Evolutionary conservation across 2,329 filamentous ascomycete species (phyloP), one percentile per base, ranked within the genome.

Genomic region (Exophiala bonariae): DNA sequence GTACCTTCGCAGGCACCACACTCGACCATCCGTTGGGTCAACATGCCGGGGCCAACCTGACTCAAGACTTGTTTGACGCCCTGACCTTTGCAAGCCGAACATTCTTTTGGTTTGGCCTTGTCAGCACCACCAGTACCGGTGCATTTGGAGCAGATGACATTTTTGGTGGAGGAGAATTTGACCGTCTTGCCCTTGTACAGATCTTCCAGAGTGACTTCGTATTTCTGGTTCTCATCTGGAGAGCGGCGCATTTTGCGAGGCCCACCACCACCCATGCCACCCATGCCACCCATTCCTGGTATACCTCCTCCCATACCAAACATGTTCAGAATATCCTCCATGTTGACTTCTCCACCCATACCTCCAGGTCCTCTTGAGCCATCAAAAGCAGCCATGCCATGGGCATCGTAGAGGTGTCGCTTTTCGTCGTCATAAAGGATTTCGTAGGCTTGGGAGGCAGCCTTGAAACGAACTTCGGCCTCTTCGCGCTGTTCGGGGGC

Each of bases 181-280:
- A 95, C 93, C 1, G 93, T 96, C 78, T 97, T 96, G 62, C 93
- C 93, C 73, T 95, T 96, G 79, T 97, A 99, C 23, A 99, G 78
- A 69, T 99, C 93, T 67, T 97, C 93, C 50, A 99, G 73, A 2
- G 83, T 87, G 48, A 97, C 88, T 66, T 90, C 85, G 71, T 99
- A 97, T 60, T 89, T 82, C 62, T 95, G 89, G 66, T 95, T 86
- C 68, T 96, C 92, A 58, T 91, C 85, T 43, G 80, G 82, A 36
- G 92, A 90, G 60, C 83, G 86, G 50, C 85, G 77, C 18, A 84
- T 83, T 56, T 75, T 75, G 9, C 82, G 81, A 3, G 78, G 76
- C 26, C 63, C 66, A 16, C 63, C 61, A 19, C 57, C 59, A 17
- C 64, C 66, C 56, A 66, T 65, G 39, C 71, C 73, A 13, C 70